Evolutionary conservation across 1,284 basidiomycete species (phyloP), one percentile per base, ranked within the genome.

Genomic region (Malassezia equina): DNA sequence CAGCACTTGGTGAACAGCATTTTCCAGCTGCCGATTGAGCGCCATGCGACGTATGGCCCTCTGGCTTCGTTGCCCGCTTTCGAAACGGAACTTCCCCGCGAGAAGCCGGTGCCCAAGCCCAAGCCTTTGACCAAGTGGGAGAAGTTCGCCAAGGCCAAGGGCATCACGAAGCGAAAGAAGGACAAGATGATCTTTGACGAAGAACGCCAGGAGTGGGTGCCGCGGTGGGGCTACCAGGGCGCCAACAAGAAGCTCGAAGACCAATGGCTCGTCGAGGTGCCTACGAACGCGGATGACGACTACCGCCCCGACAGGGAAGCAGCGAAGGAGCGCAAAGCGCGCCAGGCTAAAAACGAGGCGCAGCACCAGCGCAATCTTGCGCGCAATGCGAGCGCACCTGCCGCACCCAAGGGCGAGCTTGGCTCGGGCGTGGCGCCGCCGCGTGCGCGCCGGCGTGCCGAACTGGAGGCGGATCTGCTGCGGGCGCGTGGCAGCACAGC

Each of bases 101-200:
- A 90, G 41, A 98, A 99, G 76, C 86, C 86, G 1, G 78, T 96
- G 23, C 93, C 93, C 0, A 91, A 90, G 71, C 85, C 86, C 4
- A 94, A 93, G 77, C 85, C 86, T 4, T 82, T 82, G 45, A 96
- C 93, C 13, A 98, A 95, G 76, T 98, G 94, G 94, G 88, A 96
- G 78, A 81, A 83, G 59, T 98, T 96, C 70, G 93, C 93, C 13
- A 84, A 84, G 53, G 84, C 86, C 40, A 96, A 95, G 79, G 94
- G 94, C 28, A 98, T 98, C 67, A 82, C 83, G 65, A 84, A 80
- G 71, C 59, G 64, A 7, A 83, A 80, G 62, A 82, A 82, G 55
- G 89, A 95, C 39, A 86, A 82, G 78, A 84, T 85, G 72, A 82
- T 85, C 7, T 99, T 88, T 84, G 91, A 99, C 76, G 93, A 96